Evolutionary conservation across 805 yeast genomes (phyloP).

Genomic region (Metschnikowia noctiluminum): DNA sequence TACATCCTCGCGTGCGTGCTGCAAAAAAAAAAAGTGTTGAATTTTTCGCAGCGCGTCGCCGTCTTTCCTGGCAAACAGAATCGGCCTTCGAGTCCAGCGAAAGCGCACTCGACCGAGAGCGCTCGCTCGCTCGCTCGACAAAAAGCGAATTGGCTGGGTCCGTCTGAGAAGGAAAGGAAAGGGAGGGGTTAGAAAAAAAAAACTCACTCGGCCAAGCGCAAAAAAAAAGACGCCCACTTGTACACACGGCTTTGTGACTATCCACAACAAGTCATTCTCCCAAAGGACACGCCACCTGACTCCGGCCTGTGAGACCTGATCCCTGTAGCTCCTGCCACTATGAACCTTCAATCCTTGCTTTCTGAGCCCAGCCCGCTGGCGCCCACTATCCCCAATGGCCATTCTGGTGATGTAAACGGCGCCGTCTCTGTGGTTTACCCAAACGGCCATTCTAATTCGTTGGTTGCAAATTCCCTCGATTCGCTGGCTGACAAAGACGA

Average conservation of each 20-base stretch:
- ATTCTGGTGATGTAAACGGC: not conserved
- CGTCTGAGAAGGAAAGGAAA: conserved; percentile 15
- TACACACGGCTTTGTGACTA: not conserved
- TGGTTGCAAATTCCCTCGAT: not conserved
- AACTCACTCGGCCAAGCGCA: conserved; percentile 11
- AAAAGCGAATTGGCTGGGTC: conserved; percentile 10
- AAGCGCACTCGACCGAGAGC: conserved; percentile 14
- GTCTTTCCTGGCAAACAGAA: not conserved
- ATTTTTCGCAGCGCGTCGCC: conserved; percentile 6
- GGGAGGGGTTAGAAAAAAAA: conserved; percentile 14
- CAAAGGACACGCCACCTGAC: not conserved
- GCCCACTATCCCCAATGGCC: conserved; percentile 2
- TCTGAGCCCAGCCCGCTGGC: conserved; percentile 13
- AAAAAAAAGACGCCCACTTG: conserved; percentile 9
- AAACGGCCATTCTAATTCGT: not conserved
- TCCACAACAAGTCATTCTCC: conserved; percentile 1
- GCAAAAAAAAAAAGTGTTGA: not conserved
- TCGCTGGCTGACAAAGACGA: not conserved
- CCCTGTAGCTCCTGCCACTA: conserved; percentile 3
- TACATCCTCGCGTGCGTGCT: not conserved
- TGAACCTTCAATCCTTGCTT: conserved; percentile 21
- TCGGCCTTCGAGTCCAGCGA: conserved; percentile 7
- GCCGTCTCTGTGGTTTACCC: not conserved
- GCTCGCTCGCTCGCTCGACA: conserved; percentile 18
- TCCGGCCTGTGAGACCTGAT: not conserved